Evolutionary conservation across 306 rosid genomes (phyloP).

Genomic region (Cucumis melo): DNA sequence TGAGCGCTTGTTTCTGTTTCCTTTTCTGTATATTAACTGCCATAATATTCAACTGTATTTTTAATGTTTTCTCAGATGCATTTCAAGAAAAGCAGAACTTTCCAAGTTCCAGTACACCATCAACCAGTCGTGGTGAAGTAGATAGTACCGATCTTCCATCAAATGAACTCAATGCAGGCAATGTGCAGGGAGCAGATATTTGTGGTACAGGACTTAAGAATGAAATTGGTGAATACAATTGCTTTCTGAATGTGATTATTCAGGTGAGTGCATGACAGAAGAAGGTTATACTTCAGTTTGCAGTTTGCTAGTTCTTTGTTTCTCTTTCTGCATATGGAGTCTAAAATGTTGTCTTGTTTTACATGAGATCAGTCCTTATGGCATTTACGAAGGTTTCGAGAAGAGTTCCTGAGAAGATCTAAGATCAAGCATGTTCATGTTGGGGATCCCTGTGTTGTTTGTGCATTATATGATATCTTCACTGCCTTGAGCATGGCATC

Average conservation of each 20-base stretch:
- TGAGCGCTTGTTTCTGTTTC: background rate
- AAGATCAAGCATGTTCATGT: conserved; percentile 69
- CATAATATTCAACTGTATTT: conserved; percentile 21
- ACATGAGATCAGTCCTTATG: conserved; percentile 70
- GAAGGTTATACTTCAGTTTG: conserved; percentile 1
- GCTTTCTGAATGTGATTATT: conserved; percentile 96
- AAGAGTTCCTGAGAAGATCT: conserved; percentile 71
- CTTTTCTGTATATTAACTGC: background rate
- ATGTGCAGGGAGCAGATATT: conserved; percentile 25
- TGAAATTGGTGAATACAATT: conserved; percentile 98
- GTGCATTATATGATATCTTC: conserved; percentile 78
- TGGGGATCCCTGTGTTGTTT: conserved; percentile 88
- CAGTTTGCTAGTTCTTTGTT: background rate
- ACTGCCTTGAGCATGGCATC: conserved; percentile 55
- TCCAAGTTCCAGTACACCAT: conserved; percentile 30
- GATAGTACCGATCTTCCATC: conserved; percentile 24
- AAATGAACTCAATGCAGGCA: conserved; percentile 23
- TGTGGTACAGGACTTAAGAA: conserved; percentile 84
- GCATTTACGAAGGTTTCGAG: conserved; percentile 70
- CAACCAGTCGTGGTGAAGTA: conserved; percentile 26
- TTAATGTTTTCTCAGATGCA: conserved; percentile 40
- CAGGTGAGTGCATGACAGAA: conserved; percentile 38
- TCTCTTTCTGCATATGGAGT: conserved; percentile 4
- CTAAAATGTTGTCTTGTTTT: conserved; percentile 17
- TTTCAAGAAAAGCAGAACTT: conserved; percentile 46